Base-by-base conservation (phyloP, 2,329 filamentous ascomycete species). In the Ophiostoma pallidulum region DNA sequence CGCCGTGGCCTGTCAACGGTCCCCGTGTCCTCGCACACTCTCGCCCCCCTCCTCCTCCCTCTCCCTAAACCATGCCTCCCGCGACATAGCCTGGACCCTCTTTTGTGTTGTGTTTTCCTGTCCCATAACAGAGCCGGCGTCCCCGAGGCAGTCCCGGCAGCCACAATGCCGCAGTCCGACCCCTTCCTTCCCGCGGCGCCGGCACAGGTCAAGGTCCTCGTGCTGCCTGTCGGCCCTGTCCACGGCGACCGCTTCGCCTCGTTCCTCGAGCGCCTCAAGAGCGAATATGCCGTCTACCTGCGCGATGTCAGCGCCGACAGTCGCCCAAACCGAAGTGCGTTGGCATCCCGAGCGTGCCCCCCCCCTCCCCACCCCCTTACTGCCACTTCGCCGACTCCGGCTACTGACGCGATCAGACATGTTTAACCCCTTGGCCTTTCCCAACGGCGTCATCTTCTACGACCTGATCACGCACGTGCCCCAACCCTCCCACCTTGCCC, bases 371-470 rank as follows among this genome's bases (percentile, higher is more conserved):
- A 9, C 26, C 47, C 49, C 41, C 31, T 44, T 45, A 52, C 39
- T 51, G 35, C 31, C 43, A 28, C 35, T 48, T 8, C n/a, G 14
- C 36, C 43, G 16, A 20, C 31, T 6, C 8, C 8, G n/a, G n/a
- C n/a, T n/a, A n/a, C n/a, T n/a, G n/a, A n/a, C n/a, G n/a, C n/a
- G n/a, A n/a, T n/a, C 63, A 95, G 89, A 88, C 66, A 90, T 92
- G 82, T 96, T 97, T 67, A 94, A 88, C 50, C 91, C 91, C 35
- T 71, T 92, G 59, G 86, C 85, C 13, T 95, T 92, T 64, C 89
- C 88, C 10, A 78, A 82, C 56, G 91, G 91, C 51, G 81, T 82
- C 59, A 84, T 97, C 52, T 75, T 96, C 58, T 96, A 92, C 73
- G 85, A 95, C 62, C 76, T 96, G 53, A 82, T 85, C 49, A 88